A percentile compares a stretch with the other conserved stretches of the same genome.
Conservation (phyloP, 345 rosid species). For the Draba incana region DNA sequence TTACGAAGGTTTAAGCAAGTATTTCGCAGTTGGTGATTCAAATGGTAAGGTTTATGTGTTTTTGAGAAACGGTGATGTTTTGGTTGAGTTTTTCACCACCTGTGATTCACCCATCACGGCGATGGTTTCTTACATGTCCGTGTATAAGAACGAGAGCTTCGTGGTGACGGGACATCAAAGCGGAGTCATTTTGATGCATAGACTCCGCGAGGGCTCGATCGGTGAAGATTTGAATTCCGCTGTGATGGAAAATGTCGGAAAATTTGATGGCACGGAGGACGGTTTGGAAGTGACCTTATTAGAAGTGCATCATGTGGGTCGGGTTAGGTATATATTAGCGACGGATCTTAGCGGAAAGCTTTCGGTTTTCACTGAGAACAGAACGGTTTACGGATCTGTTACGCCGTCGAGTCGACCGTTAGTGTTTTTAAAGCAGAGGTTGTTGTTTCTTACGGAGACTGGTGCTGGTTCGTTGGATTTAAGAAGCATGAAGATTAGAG, state of each 20-base stretch:
- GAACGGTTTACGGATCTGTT: slow-evolving; percentile 73
- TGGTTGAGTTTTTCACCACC: slow-evolving; percentile 58
- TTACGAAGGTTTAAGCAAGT: slow-evolving; percentile 80
- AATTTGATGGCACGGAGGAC: slow-evolving; percentile 43
- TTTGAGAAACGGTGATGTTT: slow-evolving; percentile 79
- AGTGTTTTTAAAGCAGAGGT: slow-evolving; percentile 87
- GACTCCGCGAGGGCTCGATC: slow-evolving; percentile 56
- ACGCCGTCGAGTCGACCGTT: slow-evolving; percentile 66
- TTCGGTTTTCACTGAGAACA: slow-evolving; percentile 66
- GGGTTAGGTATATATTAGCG: slow-evolving; percentile 69
- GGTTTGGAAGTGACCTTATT: slow-evolving; percentile 57
- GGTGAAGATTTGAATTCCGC: slow-evolving; percentile 72
- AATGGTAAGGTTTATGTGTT: slow-evolving; percentile 75
- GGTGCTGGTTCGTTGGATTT: slow-evolving; percentile 96
- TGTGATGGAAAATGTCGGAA: slow-evolving; percentile 60
- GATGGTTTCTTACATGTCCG: slow-evolving; percentile 77
- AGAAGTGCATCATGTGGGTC: slow-evolving; percentile 93
- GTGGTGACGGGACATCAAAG: slow-evolving; percentile 76
- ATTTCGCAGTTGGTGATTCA: slow-evolving; percentile 86
- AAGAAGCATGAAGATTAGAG: slow-evolving; percentile 84
- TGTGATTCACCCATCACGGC: slow-evolving; percentile 65
- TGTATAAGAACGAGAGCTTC: slow-evolving; percentile 74
- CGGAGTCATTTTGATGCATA: slow-evolving; percentile 69
- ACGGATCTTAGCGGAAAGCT: slow-evolving; percentile 67
- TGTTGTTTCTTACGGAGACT: slow-evolving; percentile 81